Evolutionary conservation across 495 filamentous ascomycete species (phyloP), one percentile per base, ranked within the genome.

Genomic region (Hypoxylon intermedium): DNA sequence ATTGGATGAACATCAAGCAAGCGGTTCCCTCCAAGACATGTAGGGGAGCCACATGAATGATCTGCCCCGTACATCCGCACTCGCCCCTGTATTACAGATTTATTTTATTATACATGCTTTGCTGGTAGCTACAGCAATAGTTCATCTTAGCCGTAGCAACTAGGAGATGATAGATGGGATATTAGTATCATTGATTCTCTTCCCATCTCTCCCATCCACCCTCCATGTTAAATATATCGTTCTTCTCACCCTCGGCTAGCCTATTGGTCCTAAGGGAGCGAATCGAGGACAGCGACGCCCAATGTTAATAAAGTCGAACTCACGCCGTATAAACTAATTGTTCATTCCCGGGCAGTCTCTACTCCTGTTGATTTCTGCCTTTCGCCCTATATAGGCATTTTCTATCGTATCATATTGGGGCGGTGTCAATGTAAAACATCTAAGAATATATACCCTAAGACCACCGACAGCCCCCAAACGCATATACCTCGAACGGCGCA

Each of bases 11-110:
- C 40, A 40, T 15, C 34, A 41, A 53, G 43, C 42, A 57, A 62
- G 47, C 52, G 47, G 49, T 62, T 53, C 46, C 50, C 53, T 53
- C 58, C 36, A 61, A 61, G 58, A 61, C 63, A 66, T 62, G 53
- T 46, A 60, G 58, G 57, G 55, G 58, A 56, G 61, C 67, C 65
- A 67, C 45, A 68, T 64, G 46, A 63, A 51, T 68, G 68, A 69
- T 69, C 67, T 69, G 59, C 63, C 59, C 54, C 52, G 58, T 69
- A 60, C 62, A 52, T 62, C 61, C 56, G 51, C 43, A 53, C 55
- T 52, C 36, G 54, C 55, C 59, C 63, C 52, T 69, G 68, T 71
- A 50, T 63, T 30, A 68, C 68, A 45, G 49, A 48, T 53, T 33
- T 30, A 45, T 51, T 41, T 55, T 49, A 46, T 64, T 53, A 58